These are phyloP conservation scores for Jacaranda mimosifolia DNA, from an alignment of 257 asterid genomes.

Conservation along the genomic window DNA sequence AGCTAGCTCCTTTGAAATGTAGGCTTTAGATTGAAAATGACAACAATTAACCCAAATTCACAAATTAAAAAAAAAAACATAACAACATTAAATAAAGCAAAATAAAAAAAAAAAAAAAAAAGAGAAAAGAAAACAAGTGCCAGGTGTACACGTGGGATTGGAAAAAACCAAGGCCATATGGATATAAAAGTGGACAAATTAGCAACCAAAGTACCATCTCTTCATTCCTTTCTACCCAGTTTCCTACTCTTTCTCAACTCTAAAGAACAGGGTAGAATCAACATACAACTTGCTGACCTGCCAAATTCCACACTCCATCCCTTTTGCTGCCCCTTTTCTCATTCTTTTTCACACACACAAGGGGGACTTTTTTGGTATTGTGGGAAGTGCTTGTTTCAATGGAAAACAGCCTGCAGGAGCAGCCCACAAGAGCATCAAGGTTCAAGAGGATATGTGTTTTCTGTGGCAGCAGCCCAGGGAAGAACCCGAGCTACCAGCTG, in stretches of 20 bases:
- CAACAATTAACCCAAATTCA: slow-evolving; percentile 20
- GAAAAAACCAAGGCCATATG: slow-evolving; percentile 13
- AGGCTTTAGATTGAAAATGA: slow-evolving; percentile 61
- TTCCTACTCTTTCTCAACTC: slow-evolving; percentile 10
- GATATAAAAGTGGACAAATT: slow-evolving; percentile 51
- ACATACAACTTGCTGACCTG: neutral
- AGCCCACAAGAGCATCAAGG: slow-evolving; percentile 52
- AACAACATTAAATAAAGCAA: neutral
- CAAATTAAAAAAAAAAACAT: neutral
- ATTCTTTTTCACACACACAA: too few relatives aligned
- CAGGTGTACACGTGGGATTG: slow-evolving; percentile 39
- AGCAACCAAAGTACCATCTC: slow-evolving; percentile 20
- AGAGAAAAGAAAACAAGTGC: slow-evolving; percentile 5
- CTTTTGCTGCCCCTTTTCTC: too few relatives aligned
- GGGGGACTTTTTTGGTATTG: too few relatives aligned
- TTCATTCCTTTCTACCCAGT: slow-evolving; percentile 40
- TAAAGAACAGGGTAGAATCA: slow-evolving; percentile 5
- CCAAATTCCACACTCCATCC: too few relatives aligned
- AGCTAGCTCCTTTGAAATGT: neutral
- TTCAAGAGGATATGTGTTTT: slow-evolving; percentile 77
- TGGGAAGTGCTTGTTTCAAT: slow-evolving; percentile 20
- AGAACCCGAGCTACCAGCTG: slow-evolving; percentile 72
- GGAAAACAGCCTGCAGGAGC: slow-evolving; percentile 45
- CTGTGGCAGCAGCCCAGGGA: slow-evolving; percentile 85
- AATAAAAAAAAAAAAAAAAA: neutral